Conservation (phyloP, 2,329 filamentous ascomycete species). For the Parascedosporium putredinis region DNA sequence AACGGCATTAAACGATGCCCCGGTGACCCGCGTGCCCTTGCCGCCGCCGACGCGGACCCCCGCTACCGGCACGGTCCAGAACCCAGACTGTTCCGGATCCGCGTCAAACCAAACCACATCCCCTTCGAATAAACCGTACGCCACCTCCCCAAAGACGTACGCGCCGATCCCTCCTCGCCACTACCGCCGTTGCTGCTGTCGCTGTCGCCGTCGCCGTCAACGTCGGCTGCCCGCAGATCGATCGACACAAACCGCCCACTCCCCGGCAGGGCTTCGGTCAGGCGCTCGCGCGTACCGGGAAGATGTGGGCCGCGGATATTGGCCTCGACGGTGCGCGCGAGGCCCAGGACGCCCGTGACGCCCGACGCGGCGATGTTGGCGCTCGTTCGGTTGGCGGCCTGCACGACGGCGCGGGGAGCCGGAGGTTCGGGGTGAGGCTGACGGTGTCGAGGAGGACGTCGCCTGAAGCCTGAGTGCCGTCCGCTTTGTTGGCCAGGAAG, state of each 20-base stretch:
- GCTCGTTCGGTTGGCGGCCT: conserved; percentile 35
- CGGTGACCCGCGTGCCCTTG: conserved; percentile 22
- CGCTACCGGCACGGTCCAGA: conserved; percentile 50
- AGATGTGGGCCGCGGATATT: conserved; percentile 31
- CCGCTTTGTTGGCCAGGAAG: no score
- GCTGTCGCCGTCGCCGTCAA: no score
- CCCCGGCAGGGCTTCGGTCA: conserved; percentile 18
- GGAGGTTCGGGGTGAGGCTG: conserved; percentile 29
- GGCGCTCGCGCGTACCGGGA: conserved; percentile 25
- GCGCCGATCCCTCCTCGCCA: no score
- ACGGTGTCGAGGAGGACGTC: conserved; percentile 41
- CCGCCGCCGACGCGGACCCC: conserved; percentile 42
- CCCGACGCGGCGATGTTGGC: conserved; percentile 26
- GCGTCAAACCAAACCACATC: conserved; percentile 31
- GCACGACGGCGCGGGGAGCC: conserved; percentile 34
- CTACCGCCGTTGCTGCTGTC: no score
- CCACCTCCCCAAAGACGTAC: conserved; percentile 41
- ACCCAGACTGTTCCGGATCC: conserved; percentile 30
- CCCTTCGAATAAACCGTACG: conserved; percentile 26
- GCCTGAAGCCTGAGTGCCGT: conserved; percentile 33
- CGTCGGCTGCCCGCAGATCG: conserved; percentile 36
- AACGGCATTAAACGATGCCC: conserved; percentile 38
- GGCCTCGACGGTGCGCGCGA: conserved; percentile 35
- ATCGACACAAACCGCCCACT: conserved; percentile 34
- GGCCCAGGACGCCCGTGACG: conserved; percentile 41